A percentile compares a stretch with the other conserved stretches of the same genome.
Evolutionary conservation across 176 grass and related monocot species (phyloP).

Genomic region (Pontederia crassipes): DNA sequence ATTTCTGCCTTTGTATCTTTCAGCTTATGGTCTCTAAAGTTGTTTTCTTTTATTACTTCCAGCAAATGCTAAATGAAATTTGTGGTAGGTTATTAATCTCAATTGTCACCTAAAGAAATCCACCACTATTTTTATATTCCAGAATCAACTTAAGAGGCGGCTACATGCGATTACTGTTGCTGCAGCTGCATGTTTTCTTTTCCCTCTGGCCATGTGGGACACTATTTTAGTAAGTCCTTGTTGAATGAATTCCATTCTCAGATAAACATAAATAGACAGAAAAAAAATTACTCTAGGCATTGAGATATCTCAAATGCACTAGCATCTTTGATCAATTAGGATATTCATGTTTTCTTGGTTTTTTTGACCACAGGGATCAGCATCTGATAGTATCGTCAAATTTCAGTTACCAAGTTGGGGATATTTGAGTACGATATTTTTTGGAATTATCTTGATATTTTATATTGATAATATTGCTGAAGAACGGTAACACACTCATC

Average conservation of each 20-base stretch:
- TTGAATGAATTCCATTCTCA: background rate
- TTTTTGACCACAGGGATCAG: conserved; percentile 52
- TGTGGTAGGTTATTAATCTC: too few species aligned
- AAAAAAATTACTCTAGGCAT: conserved; percentile 8
- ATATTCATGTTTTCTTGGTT: conserved; percentile 19
- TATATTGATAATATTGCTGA: conserved; percentile 88
- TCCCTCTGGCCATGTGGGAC: conserved; percentile 98
- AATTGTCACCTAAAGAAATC: too few species aligned
- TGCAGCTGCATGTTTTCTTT: conserved; percentile 94
- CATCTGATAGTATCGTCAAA: conserved; percentile 85
- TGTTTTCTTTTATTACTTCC: conserved; percentile 6
- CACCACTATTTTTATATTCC: conserved; percentile 19
- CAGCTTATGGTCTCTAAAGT: conserved; percentile 6
- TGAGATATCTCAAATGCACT: background rate
- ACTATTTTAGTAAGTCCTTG: conserved; percentile 78
- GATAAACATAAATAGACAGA: conserved; percentile 7
- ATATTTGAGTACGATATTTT: conserved; percentile 79
- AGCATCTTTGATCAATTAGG: conserved; percentile 2
- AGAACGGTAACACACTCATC: conserved; percentile 48
- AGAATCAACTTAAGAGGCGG: conserved; percentile 97
- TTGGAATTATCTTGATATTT: conserved; percentile 88
- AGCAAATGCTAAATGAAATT: background rate
- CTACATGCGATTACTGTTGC: conserved; percentile 94
- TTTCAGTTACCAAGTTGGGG: conserved; percentile 88
- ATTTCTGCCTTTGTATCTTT: background rate